These are phyloP conservation scores for Moesziomyces antarcticus DNA, from an alignment of 1,284 basidiomycete genomes.

Conservation along the genomic window DNA sequence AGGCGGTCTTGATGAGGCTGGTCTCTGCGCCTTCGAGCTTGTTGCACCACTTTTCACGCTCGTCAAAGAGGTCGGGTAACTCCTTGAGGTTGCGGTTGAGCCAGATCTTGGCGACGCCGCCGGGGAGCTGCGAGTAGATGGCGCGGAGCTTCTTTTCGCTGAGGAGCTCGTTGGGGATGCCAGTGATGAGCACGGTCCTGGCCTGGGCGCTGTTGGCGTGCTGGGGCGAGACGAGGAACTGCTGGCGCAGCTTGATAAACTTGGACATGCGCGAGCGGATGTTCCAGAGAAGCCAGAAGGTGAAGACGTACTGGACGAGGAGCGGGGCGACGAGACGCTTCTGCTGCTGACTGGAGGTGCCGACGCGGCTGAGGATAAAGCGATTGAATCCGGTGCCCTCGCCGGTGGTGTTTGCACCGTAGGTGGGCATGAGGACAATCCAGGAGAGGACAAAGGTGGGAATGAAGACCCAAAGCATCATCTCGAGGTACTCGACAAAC, in stretches of 20 bases:
- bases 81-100: conserved; percentile 84
- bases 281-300: conserved; percentile 82
- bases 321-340: conserved; percentile 59
- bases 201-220: conserved; percentile 82
- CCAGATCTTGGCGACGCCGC: conserved; percentile 89
- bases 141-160: conserved; percentile 74
- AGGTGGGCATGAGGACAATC: conserved; percentile 74
- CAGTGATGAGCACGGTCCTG: conserved; percentile 87
- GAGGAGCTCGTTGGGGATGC: conserved; percentile 83
- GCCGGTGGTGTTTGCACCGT: conserved; percentile 68
- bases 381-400: conserved; percentile 76
- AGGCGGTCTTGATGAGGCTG: conserved; percentile 77
- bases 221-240: conserved; percentile 80
- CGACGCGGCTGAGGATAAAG: conserved; percentile 82
- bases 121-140: conserved; percentile 81
- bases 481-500: conserved; percentile 86
- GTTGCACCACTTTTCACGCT: conserved; percentile 77
- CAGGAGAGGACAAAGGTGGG: conserved; percentile 73
- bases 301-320: conserved; percentile 60
- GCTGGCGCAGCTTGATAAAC: conserved; percentile 83
- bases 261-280: conserved; percentile 82
- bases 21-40: conserved; percentile 89
- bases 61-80: conserved; percentile 83
- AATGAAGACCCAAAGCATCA: conserved; percentile 79
- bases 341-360: conserved; percentile 43